These are phyloP conservation scores for Ettlia oleoabundans DNA, from an alignment of 139 green algal genomes.

Conservation along the genomic window DNA sequence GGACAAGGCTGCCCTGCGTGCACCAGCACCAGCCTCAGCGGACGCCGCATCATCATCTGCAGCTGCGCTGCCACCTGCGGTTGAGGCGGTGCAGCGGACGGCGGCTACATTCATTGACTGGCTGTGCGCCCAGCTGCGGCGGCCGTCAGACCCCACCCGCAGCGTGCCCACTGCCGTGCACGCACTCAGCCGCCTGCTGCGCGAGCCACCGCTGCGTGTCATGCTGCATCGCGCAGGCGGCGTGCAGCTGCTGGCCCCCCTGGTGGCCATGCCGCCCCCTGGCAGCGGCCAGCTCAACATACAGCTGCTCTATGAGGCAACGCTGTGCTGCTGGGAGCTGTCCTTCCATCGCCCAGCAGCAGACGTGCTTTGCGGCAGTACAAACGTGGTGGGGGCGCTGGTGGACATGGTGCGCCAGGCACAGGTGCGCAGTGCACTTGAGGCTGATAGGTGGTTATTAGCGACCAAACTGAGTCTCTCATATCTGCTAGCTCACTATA, in stretches of 20 bases:
- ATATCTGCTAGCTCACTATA: too few species aligned
- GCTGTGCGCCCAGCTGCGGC: constrained; percentile 84
- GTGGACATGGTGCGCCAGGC: constrained; percentile 84
- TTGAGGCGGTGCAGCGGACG: neutral
- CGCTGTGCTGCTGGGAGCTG: constrained; percentile 92
- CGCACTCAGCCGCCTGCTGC: constrained; percentile 80
- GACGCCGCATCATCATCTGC: neutral
- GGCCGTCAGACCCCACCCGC: constrained; percentile 68
- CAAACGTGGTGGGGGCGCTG: constrained; percentile 73
- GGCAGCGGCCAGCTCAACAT: constrained; percentile 60
- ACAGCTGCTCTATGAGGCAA: constrained; percentile 95
- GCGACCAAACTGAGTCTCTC: neutral
- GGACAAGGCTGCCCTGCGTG: constrained; percentile 44
- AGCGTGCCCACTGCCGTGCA: constrained; percentile 62
- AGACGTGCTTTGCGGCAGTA: constrained; percentile 59
- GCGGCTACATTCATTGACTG: constrained; percentile 85
- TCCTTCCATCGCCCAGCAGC: constrained; percentile 77
- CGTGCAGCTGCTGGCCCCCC: constrained; percentile 70
- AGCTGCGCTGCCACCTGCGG: constrained; percentile 24
- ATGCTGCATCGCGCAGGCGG: constrained; percentile 68
- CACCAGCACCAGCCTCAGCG: neutral
- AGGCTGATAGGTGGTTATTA: neutral
- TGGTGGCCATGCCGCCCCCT: constrained; percentile 56
- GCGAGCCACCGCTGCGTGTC: constrained; percentile 66
- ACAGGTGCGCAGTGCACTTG: neutral